phyloP scores from a whole-genome alignment of 129 eudicot genomes.

The Pittosporum tobira region DNA sequence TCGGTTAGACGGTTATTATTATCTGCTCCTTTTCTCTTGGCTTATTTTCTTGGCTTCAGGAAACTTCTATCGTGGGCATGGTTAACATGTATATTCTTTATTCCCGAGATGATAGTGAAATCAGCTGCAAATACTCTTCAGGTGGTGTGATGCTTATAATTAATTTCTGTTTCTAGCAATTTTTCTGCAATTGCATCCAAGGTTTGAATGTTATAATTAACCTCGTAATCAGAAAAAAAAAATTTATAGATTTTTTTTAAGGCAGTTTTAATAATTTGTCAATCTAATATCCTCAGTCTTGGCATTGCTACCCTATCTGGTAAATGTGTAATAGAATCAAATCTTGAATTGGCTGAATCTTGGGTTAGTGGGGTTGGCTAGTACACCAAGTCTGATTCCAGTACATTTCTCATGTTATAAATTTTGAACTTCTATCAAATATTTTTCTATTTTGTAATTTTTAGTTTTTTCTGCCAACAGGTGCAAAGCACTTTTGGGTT shows the following conservation, averaged over 20 bases:
- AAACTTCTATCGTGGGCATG: conserved; percentile 99
- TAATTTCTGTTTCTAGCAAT: not conserved
- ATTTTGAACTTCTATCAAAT: not conserved
- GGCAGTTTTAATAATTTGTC: too few species aligned
- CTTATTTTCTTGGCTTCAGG: conserved; percentile 40
- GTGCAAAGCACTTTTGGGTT: conserved; percentile 48
- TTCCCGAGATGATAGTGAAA: conserved; percentile 87
- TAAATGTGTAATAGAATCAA: not conserved
- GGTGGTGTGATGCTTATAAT: conserved; percentile 32
- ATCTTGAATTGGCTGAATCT: not conserved
- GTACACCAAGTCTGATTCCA: not conserved
- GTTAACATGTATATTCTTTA: conserved; percentile 95
- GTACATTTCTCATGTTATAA: not conserved
- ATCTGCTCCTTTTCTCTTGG: conserved; percentile 8
- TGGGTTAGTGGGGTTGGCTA: not conserved
- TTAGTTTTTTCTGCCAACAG: conserved; percentile 22
- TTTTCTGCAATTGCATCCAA: not conserved
- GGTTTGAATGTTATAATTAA: not conserved
- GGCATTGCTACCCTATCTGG: not conserved
- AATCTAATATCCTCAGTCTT: not conserved
- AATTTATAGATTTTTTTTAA: too few species aligned
- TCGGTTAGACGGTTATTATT: not conserved
- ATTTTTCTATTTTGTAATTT: not conserved
- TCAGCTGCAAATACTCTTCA: conserved; percentile 48
- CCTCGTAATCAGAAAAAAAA: too few species aligned